Base-by-base conservation (phyloP, 192 early-diverging fungal species). In the Bifiguratus adelaidae region DNA sequence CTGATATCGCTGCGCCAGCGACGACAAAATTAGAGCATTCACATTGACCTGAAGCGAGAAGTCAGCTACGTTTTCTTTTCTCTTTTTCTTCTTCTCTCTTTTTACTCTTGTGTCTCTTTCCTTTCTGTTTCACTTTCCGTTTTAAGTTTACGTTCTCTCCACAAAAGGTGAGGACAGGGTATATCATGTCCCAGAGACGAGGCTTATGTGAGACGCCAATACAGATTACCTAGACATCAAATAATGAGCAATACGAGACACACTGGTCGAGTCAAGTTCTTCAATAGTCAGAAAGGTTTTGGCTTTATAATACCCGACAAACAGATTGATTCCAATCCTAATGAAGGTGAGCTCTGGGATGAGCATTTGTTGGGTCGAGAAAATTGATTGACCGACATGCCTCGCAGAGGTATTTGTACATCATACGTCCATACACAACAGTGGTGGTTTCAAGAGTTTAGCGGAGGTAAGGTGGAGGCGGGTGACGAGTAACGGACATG, bases 211-310 rank as follows among this genome's bases (percentile, higher is more conserved):
- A n/a, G n/a, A n/a, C n/a, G n/a, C n/a, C n/a, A n/a, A n/a, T n/a
- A n/a, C n/a, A n/a, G n/a, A n/a, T n/a, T n/a, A n/a, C n/a, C n/a
- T n/a, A n/a, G n/a, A n/a, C n/a, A n/a, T n/a, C n/a, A n/a, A n/a
- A n/a, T n/a, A n/a, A n/a, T n/a, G n/a, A 20, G 50, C 34, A 35
- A 50, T 18, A 34, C 52, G 27, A 63, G 73, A 33, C 65, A 61
- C 35, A 61, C 51, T 44, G 80, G 82, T 23, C 59, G 51, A 22
- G 85, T 88, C 61, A 91, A 91, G 74, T 91, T 91, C 55, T 91
- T 91, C 65, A 88, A 83, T 52, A 71, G 71, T 49, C 72, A 77
- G 54, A 91, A 91, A 61, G 88, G 89, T 30, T 92, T 82, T 58
- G 89, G 89, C 0, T 92, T 92, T 63, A 85, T 92, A 41, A 77